These are phyloP conservation scores for Phytophthora chlamydospora DNA, from an alignment of 352 stramenopile species.

Conservation along the genomic window DNA sequence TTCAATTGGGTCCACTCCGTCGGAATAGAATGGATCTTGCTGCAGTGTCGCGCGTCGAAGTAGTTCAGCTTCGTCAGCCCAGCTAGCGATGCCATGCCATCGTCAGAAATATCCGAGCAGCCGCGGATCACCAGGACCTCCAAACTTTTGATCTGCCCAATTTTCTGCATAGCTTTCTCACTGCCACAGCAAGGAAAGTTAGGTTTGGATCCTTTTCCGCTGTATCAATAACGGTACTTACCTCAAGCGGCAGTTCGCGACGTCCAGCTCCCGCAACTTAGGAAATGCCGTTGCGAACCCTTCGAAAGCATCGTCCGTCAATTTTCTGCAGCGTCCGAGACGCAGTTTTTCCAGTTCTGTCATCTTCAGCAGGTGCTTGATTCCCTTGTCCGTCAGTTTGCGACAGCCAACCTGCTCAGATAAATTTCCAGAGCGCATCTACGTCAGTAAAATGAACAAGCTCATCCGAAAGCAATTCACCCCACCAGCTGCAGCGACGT, in stretches of 20 bases:
- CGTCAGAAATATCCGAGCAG: conserved; percentile 43
- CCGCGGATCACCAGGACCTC: conserved; percentile 56
- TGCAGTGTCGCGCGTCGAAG: conserved; percentile 77
- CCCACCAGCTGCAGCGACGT: conserved; percentile 65
- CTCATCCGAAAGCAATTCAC: background rate
- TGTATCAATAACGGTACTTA: conserved; percentile 12
- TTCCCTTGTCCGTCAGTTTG: conserved; percentile 57
- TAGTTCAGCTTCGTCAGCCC: conserved; percentile 49
- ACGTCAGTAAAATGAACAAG: background rate
- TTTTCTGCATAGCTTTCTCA: conserved; percentile 34
- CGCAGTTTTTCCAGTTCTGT: conserved; percentile 57
- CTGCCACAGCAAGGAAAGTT: conserved; percentile 19
- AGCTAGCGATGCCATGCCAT: conserved; percentile 38
- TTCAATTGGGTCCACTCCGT: conserved; percentile 59
- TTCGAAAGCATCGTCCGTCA: conserved; percentile 60
- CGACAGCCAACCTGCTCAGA: conserved; percentile 50
- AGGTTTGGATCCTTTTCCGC: background rate
- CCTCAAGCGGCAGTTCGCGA: conserved; percentile 60
- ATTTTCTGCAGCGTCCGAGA: conserved; percentile 56
- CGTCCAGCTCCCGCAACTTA: conserved; percentile 51
- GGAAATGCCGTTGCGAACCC: conserved; percentile 46
- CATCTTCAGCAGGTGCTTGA: conserved; percentile 54
- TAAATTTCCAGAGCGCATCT: background rate
- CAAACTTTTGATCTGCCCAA: conserved; percentile 43
- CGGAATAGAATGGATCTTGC: conserved; percentile 55